phyloP scores from a whole-genome alignment of 345 rosid genomes.

The Cardamine chenopodiifolia region DNA sequence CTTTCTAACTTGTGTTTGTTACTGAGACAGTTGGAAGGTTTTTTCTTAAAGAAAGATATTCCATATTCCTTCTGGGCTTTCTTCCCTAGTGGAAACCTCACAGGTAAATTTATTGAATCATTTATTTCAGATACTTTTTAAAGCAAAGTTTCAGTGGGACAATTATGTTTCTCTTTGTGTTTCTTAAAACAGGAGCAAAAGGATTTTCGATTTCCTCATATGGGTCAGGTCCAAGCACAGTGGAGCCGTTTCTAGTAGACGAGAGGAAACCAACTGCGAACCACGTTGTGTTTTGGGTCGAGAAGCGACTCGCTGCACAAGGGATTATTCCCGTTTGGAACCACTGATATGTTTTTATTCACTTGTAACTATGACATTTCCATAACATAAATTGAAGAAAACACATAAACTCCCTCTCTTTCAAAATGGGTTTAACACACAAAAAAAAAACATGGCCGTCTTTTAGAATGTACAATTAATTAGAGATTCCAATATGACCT shows the following conservation, averaged over 20 bases:
- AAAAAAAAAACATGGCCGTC: background rate
- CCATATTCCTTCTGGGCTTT: slow-evolving; percentile 88
- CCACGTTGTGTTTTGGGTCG: slow-evolving; percentile 88
- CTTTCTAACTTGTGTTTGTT: background rate
- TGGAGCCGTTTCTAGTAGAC: slow-evolving; percentile 91
- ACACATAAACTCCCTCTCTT: background rate
- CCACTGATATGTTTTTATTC: slow-evolving; percentile 40
- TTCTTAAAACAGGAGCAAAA: slow-evolving; percentile 60
- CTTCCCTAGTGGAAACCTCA: slow-evolving; percentile 72
- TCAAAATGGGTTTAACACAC: background rate
- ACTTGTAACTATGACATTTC: slow-evolving; percentile 14
- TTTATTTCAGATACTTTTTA: background rate
- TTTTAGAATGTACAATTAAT: background rate
- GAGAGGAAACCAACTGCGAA: slow-evolving; percentile 83
- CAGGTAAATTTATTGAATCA: slow-evolving; percentile 49
- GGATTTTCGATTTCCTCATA: slow-evolving; percentile 82
- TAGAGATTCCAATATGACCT: background rate
- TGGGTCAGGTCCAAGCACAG: slow-evolving; percentile 77
- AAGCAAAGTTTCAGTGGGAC: background rate
- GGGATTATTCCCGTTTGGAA: slow-evolving; percentile 89
- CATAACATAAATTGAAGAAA: background rate
- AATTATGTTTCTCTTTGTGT: background rate
- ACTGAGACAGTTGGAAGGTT: slow-evolving; percentile 76
- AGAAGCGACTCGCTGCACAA: slow-evolving; percentile 94
- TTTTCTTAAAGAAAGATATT: slow-evolving; percentile 59